phyloP scores from a whole-genome alignment of 768 basidiomycete genomes.

The Clavulina sp. region DNA sequence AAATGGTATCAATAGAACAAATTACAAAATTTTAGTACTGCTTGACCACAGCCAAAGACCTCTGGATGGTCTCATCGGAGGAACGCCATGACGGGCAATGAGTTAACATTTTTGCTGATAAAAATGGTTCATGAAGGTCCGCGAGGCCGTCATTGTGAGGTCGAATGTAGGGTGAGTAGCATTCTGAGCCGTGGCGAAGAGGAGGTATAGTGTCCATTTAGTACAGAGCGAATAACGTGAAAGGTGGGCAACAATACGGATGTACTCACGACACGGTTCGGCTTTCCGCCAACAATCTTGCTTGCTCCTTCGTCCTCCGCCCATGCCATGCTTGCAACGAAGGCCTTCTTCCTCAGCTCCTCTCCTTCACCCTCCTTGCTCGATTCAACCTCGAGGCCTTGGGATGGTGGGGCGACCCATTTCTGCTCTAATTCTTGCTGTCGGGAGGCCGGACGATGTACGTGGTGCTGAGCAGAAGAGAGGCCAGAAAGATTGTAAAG shows the following conservation, averaged over 20 bases:
- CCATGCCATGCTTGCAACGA: slow-evolving; percentile 44
- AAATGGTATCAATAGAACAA: no score
- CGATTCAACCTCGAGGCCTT: slow-evolving; percentile 13
- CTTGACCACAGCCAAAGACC: no score
- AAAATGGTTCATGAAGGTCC: slow-evolving; percentile 53
- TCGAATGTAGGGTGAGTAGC: slow-evolving; percentile 70
- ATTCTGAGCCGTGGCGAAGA: slow-evolving; percentile 31
- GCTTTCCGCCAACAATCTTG: slow-evolving; percentile 37
- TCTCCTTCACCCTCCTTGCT: slow-evolving; percentile 13
- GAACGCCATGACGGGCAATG: no score
- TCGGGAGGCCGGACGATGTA: slow-evolving; percentile 30
- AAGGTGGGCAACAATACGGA: neutral
- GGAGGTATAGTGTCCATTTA: neutral
- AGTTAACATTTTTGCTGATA: slow-evolving; percentile 32
- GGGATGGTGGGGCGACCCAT: slow-evolving; percentile 21
- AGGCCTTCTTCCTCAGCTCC: slow-evolving; percentile 29
- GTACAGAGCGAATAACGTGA: neutral
- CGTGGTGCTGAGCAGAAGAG: slow-evolving; percentile 70
- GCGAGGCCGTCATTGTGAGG: slow-evolving; percentile 47
- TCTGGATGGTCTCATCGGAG: no score
- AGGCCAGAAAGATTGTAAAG: slow-evolving; percentile 83
- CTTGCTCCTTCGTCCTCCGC: slow-evolving; percentile 37
- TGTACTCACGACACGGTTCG: slow-evolving; percentile 42
- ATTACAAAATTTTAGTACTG: no score
- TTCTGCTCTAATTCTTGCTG: slow-evolving; percentile 19